Base-by-base conservation (phyloP, 2,329 filamentous ascomycete species). In the Stachybotrys chlorohalonatus region DNA sequence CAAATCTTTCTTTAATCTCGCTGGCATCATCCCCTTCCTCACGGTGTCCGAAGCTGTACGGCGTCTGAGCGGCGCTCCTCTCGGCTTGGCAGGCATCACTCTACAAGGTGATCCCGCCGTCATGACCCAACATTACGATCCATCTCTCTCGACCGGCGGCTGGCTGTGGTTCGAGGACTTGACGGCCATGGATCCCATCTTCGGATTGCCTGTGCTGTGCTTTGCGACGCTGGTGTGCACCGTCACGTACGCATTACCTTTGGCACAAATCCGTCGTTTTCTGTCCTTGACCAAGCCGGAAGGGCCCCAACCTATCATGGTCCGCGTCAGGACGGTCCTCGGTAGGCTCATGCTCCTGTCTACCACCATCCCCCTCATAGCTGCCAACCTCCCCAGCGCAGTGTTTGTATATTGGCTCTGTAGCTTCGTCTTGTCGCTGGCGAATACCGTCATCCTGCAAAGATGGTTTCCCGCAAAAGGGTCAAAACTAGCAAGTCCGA, bases 141-240 rank as follows among this genome's bases (percentile, higher is more conserved):
- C 71, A 3, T 70, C 71, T 1, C 61, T 84, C n/a, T 62, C 69
- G 1, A 70, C 75, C 0, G 80, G 77, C 6, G 80, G 81, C 31
- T 73, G 71, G 47, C 68, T 83, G 15, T 83, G 81, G 80, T 82
- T 83, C 60, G 68, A 73, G 2, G 76, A 84, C 58, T 71, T 84
- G 30, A 76, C 75, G 7, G 74, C 63, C 32, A 67, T 75, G 36
- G 81, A 84, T 56, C 79, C 81, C 1, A 75, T 75, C 54, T 69
- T 73, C 54, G 64, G 75, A 31, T 71, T 83, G 0, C 79, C 81
- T 3, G 31, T 69, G 8, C 55, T 70, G 45, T 73, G 67, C 54
- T 65, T 66, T 1, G 58, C 57, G 0, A 56, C 69, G 9, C 54
- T 73, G 17, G 64, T 62, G 4, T 62, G 58, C 53, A 65, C 62